These are phyloP conservation scores for Protostelium mycophagum DNA, from an alignment of 78 protist genomes.

Conservation along the genomic window DNA sequence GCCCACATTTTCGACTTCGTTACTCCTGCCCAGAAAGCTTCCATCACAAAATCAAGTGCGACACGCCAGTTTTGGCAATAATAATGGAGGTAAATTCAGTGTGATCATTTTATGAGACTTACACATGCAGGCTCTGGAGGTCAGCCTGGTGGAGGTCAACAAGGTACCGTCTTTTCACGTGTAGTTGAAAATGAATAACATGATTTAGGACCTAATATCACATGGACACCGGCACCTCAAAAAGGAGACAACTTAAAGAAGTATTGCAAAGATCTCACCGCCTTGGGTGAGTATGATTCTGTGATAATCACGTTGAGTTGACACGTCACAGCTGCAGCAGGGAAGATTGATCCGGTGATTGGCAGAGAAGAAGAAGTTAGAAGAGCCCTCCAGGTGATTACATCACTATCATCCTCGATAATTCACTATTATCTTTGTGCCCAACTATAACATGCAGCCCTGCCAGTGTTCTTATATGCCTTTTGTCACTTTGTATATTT, in stretches of 20 bases:
- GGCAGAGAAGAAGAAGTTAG: constrained; percentile 97
- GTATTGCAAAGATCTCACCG: constrained; percentile 48
- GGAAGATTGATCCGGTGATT: constrained; percentile 97
- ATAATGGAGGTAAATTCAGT: constrained; percentile 2
- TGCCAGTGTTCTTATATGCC: too few species aligned
- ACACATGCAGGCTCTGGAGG: neutral
- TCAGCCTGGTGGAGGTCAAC: constrained; percentile 23
- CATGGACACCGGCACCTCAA: constrained; percentile 33
- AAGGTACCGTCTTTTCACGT: constrained; percentile 15
- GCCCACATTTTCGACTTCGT: too few species aligned
- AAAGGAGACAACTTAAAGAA: constrained; percentile 52
- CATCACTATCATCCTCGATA: too few species aligned
- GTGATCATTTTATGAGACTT: neutral
- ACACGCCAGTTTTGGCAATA: too few species aligned
- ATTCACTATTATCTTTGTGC: too few species aligned
- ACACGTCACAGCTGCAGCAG: constrained; percentile 67
- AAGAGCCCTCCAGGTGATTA: constrained; percentile 79
- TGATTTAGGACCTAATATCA: constrained; percentile 27
- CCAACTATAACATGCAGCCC: too few species aligned
- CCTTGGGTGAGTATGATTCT: constrained; percentile 17
- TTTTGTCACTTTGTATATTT: too few species aligned
- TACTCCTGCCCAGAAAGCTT: too few species aligned
- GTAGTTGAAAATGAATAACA: neutral
- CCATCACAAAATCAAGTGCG: too few species aligned
- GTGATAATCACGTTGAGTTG: neutral